Percentiles rank a stretch among this genome's conserved stretches.
Evolutionary conservation across 106 monocot species (phyloP).

Genomic region (Amphibolis antarctica): DNA sequence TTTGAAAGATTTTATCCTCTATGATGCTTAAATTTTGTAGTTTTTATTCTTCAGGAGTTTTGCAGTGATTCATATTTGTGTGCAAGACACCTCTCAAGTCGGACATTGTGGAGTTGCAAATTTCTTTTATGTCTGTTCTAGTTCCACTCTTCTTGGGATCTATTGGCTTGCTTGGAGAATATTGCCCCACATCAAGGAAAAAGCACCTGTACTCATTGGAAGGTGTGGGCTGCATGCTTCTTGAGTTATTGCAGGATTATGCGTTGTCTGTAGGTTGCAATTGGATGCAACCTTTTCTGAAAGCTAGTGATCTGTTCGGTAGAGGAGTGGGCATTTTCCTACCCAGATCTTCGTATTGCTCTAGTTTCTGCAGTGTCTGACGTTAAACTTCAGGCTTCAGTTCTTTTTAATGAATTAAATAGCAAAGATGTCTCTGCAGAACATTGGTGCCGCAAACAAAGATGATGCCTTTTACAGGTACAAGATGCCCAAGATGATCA

Average conservation of each 20-base stretch:
- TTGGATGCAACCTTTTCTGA: slow-evolving; percentile 7
- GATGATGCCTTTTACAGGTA: slow-evolving; percentile 90
- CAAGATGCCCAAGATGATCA: slow-evolving; percentile 84
- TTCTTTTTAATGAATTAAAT: neutral
- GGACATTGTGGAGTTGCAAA: slow-evolving; percentile 18
- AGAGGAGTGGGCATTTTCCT: neutral
- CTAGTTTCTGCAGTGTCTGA: slow-evolving; percentile 5
- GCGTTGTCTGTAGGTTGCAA: slow-evolving; percentile 3
- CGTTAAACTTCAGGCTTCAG: too few species aligned
- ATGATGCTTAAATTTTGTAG: too few species aligned
- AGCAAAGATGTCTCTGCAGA: slow-evolving; percentile 44
- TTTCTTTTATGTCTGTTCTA: slow-evolving; percentile 56
- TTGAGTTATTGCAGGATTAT: slow-evolving; percentile 6
- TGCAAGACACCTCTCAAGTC: neutral
- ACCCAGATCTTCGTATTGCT: neutral
- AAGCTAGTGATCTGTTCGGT: neutral
- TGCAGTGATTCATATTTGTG: neutral
- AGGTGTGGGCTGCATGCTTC: slow-evolving; percentile 19
- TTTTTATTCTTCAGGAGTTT: too few species aligned
- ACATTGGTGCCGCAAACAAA: slow-evolving; percentile 70
- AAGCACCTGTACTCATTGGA: slow-evolving; percentile 7
- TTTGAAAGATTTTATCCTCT: too few species aligned
- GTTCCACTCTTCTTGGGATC: slow-evolving; percentile 34
- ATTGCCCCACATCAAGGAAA: slow-evolving; percentile 36
- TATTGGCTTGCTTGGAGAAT: slow-evolving; percentile 49